These are phyloP conservation scores for Colletotrichum sp. DNA, from an alignment of 2,329 filamentous ascomycete species.

Conservation along the genomic window DNA sequence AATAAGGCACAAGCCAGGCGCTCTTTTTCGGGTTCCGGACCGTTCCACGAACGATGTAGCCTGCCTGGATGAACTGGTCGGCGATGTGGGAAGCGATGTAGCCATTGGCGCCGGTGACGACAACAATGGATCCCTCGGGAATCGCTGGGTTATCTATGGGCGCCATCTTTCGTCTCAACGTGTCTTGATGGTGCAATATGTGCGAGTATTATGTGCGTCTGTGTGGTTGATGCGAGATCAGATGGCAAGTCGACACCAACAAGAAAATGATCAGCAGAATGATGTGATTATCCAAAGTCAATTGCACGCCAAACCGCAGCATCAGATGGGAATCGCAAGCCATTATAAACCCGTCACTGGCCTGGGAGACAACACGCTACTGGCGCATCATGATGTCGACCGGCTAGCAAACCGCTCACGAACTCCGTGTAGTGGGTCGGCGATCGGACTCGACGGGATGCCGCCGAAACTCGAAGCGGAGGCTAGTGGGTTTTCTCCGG, in stretches of 20 bases:
- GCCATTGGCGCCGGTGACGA: constrained; percentile 47
- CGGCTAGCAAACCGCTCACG: not conserved
- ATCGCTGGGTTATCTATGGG: constrained; percentile 19
- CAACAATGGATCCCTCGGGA: constrained; percentile 33
- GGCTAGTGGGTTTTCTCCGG: not conserved
- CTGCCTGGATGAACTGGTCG: constrained; percentile 38
- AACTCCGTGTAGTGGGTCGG: constrained; percentile 1
- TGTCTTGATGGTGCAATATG: not conserved
- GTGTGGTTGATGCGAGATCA: not conserved
- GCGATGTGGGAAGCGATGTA: constrained; percentile 44
- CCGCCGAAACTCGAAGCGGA: not conserved
- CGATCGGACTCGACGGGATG: constrained; percentile 6
- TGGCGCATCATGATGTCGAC: not conserved
- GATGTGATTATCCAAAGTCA: not conserved
- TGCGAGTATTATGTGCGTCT: not conserved
- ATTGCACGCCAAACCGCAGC: not conserved
- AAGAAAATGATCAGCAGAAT: not conserved
- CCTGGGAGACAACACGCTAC: not conserved
- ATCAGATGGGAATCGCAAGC: not conserved
- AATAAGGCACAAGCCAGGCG: constrained; percentile 31
- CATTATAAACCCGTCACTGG: not conserved
- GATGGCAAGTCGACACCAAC: not conserved
- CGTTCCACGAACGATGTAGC: constrained; percentile 50
- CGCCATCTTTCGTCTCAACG: not conserved
- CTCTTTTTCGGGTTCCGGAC: constrained; percentile 38